phyloP scores from a whole-genome alignment of 805 yeast species.

The Sugiyamaella chiloensis region DNA sequence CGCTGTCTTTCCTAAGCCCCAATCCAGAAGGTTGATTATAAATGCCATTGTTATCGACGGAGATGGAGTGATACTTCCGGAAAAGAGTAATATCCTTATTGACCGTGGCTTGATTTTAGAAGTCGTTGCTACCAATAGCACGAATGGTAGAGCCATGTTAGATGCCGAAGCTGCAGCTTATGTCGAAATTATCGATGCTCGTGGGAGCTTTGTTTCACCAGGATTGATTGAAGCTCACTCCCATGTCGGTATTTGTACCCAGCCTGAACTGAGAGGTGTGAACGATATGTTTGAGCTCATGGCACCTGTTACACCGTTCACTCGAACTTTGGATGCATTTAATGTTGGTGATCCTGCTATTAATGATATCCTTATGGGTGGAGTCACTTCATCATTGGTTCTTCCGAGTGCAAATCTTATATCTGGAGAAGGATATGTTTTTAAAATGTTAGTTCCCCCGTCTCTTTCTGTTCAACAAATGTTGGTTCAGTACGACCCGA shows the following conservation, averaged over 20 bases:
- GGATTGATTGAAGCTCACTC: constrained; percentile 4
- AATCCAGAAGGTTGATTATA: not conserved
- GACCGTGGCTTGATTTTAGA: not conserved
- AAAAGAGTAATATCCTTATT: not conserved
- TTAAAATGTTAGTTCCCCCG: constrained; percentile 1
- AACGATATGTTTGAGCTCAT: not conserved
- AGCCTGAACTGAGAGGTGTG: not conserved
- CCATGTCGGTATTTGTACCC: constrained; percentile 1
- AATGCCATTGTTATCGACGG: not conserved
- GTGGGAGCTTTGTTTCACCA: not conserved
- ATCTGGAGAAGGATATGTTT: constrained; percentile 2
- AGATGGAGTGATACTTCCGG: not conserved
- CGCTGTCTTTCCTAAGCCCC: too few relatives aligned
- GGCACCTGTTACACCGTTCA: constrained; percentile 2
- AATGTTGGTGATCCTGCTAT: not conserved
- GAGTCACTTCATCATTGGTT: constrained; percentile 2
- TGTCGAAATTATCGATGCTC: not conserved
- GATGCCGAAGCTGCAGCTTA: not conserved
- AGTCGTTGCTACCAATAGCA: not conserved
- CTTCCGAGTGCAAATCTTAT: not conserved
- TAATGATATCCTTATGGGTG: not conserved
- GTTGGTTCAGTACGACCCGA: not conserved
- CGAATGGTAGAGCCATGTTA: not conserved
- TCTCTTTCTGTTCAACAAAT: not conserved
- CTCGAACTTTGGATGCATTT: not conserved